Evolutionary conservation across 2,329 filamentous ascomycete species (phyloP).

Genomic region (Fusarium sp.): DNA sequence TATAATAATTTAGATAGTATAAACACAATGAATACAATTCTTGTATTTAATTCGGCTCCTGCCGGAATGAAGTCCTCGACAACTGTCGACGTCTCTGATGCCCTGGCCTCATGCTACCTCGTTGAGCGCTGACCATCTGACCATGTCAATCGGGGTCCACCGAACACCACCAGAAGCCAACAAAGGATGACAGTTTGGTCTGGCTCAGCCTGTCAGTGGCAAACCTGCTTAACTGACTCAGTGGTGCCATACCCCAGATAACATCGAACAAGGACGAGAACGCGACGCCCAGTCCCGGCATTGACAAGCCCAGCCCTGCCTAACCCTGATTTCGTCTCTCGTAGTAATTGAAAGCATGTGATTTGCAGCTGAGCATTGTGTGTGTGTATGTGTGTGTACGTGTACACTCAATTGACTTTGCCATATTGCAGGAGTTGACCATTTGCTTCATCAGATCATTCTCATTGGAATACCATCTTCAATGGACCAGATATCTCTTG

Average conservation of each 20-base stretch:
- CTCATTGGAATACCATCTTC: background rate
- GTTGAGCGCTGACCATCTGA: slow-evolving; percentile 36
- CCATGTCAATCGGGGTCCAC: slow-evolving; percentile 28
- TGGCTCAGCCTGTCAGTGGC: slow-evolving; percentile 7
- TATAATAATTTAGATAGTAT: background rate
- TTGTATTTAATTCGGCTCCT: slow-evolving; percentile 17
- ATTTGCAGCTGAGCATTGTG: background rate
- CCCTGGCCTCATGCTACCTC: slow-evolving; percentile 35
- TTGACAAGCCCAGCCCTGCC: background rate
- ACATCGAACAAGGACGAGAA: slow-evolving; percentile 36
- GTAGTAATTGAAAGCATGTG: slow-evolving; percentile 7
- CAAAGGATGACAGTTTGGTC: background rate
- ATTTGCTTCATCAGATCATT: background rate
- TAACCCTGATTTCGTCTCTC: background rate
- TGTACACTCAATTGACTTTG: background rate
- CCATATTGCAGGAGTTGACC: background rate
- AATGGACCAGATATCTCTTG: background rate
- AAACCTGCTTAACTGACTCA: slow-evolving; percentile 20
- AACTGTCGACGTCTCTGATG: slow-evolving; percentile 21
- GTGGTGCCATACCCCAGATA: slow-evolving; percentile 40
- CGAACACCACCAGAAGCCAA: slow-evolving; percentile 15
- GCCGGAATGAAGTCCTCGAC: slow-evolving; percentile 12
- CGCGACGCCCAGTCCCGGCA: slow-evolving; percentile 22
- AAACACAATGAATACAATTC: background rate
- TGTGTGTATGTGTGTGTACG: no score